Base-by-base conservation (phyloP, 768 basidiomycete species). In the Calvatia gigantea region DNA sequence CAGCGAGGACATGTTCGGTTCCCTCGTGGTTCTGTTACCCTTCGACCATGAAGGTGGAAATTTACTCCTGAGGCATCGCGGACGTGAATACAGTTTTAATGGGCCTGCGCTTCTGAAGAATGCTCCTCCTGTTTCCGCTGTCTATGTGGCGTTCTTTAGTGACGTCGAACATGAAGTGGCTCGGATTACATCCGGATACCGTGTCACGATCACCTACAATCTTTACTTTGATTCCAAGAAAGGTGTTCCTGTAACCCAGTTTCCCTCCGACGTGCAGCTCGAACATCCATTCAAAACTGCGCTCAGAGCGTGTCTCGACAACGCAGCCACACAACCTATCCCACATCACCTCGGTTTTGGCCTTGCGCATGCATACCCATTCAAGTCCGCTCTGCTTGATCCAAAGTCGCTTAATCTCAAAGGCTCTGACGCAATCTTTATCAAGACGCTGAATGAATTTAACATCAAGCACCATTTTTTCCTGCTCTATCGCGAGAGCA, bases 21-120 rank as follows among this genome's bases (percentile, higher is more conserved):
- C 80, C 1, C 70, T 83, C 25, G 73, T 80, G 1, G 50, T 81
- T 29, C 65, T 79, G 15, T 66, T 79, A 32, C 80, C 78, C 2
- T 73, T 74, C 0, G 9, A 57, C 0, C 74, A 80, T 59, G 68
- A 75, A 31, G 79, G 77, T 4, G 78, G 79, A 3, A 64, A 63
- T n/a, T n/a, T n/a, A 12, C 69, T 77, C n/a, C 51, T 67, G 4
- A 64, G 80, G 1, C 67, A 66, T 2, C 0, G 69, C 68, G 9
- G 67, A 61, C 7, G 52, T 65, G n/a, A 72, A 75, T 35, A 74
- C 70, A 70, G 60, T 59, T 0, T 7, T 33, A 9, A 28, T 27
- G 21, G 32, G n/a, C 4, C 69, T 77, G 37, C 75, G 80, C 55
- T 73, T 77, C 5, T 62, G 68, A 5, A 41, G 64, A 12, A 48